A percentile compares a stretch with the other conserved stretches of the same genome.
phyloP scores from a whole-genome alignment of 805 yeast species.

The Yarrowia sp. region DNA sequence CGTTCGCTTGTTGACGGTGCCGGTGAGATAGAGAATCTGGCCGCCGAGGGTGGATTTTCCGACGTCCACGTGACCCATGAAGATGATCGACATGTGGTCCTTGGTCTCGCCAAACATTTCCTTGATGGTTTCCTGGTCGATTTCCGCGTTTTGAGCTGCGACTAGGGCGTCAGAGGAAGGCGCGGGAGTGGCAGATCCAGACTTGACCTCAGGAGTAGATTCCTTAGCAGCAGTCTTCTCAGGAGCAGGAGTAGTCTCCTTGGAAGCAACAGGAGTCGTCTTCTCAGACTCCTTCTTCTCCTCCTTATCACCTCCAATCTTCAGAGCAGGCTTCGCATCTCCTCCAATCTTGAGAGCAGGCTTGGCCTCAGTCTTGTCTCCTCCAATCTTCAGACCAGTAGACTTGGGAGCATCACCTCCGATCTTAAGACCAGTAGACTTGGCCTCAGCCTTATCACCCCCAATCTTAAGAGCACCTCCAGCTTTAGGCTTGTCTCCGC shows the following conservation, averaged over 20 bases:
- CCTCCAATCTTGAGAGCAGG: conserved; percentile 24
- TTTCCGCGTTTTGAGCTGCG: conserved; percentile 72
- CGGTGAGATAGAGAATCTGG: conserved; percentile 85
- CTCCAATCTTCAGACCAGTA: too few species aligned
- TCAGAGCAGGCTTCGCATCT: conserved; percentile 31
- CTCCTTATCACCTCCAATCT: conserved; percentile 34
- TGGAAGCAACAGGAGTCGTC: conserved; percentile 32
- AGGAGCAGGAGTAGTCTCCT: conserved; percentile 29
- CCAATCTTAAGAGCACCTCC: conserved; percentile 28
- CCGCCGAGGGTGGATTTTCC: conserved; percentile 99
- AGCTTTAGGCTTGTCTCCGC: conserved; percentile 28
- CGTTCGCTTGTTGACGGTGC: conserved; percentile 97
- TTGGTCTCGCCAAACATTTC: conserved; percentile 83
- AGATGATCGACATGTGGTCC: conserved; percentile 93
- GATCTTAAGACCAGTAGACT: background rate
- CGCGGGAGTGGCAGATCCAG: conserved; percentile 17
- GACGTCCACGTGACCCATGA: conserved; percentile 99
- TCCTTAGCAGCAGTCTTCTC: conserved; percentile 26
- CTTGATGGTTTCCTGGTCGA: conserved; percentile 82
- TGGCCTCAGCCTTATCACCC: background rate
- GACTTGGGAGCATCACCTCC: conserved; percentile 15
- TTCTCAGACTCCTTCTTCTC: conserved; percentile 30
- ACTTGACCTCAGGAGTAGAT: conserved; percentile 29
- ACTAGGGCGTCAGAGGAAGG: conserved; percentile 50
- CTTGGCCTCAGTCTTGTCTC: too few species aligned